Percentiles rank a stretch among this genome's conserved stretches.
Conservation (phyloP, 176 grass and related monocot species). For the Oryza coarctata region DNA sequence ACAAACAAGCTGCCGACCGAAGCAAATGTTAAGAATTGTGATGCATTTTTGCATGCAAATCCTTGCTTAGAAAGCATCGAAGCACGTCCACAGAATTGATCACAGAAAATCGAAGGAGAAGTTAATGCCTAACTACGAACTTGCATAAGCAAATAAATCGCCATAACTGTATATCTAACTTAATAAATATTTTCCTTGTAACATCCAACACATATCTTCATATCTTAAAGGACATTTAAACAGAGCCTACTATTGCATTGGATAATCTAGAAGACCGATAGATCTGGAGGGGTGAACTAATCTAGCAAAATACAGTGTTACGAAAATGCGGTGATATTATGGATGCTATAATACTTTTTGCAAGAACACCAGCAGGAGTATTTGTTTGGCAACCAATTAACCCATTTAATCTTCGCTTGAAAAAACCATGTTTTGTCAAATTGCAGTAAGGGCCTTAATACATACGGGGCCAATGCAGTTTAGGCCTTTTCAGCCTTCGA, state of each 20-base stretch:
- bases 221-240: neutral
- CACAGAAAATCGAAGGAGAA: neutral
- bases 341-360: too few species aligned
- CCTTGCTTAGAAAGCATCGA: constrained; percentile 27
- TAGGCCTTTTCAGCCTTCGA: neutral
- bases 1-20: constrained; percentile 28
- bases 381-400: neutral
- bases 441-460: neutral
- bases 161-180: constrained; percentile 12
- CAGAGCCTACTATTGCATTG: neutral
- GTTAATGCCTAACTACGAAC: constrained; percentile 35
- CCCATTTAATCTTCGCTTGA: neutral
- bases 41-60: neutral
- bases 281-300: neutral
- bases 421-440: neutral
- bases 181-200: constrained; percentile 28
- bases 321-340: neutral
- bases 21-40: neutral
- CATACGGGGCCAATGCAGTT: neutral
- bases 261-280: neutral
- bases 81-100: neutral
- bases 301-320: neutral
- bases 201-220: constrained; percentile 6
- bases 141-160: constrained; percentile 1
- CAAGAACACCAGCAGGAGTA: too few species aligned